These are phyloP conservation scores for Tuber borchii DNA, from an alignment of 495 filamentous ascomycete species.

Conservation along the genomic window DNA sequence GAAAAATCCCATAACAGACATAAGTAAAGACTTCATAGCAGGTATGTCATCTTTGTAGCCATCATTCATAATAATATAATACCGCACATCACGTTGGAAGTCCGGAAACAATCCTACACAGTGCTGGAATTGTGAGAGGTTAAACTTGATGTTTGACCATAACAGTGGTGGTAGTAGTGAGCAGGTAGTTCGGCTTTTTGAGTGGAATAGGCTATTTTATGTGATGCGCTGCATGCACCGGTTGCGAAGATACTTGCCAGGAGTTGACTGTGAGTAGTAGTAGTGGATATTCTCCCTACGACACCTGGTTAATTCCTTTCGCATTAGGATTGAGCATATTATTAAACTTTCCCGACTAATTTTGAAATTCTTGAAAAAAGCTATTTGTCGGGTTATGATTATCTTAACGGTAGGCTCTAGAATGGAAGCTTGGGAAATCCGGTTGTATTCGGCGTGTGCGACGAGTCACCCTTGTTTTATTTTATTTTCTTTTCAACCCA, in stretches of 20 bases:
- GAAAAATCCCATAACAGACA: background rate
- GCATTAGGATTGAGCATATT: background rate
- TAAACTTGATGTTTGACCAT: background rate
- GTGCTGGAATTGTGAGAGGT: background rate
- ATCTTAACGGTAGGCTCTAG: background rate
- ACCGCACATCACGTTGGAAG: too few relatives aligned
- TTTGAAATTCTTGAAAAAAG: background rate
- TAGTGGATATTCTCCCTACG: background rate
- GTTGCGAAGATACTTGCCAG: background rate
- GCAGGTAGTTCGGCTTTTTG: background rate
- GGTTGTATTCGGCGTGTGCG: background rate
- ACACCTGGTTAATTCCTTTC: background rate
- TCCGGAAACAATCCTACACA: too few relatives aligned
- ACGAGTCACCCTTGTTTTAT: background rate
- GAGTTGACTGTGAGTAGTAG: background rate
- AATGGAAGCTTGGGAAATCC: background rate
- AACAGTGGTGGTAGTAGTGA: background rate
- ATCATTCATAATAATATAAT: too few relatives aligned
- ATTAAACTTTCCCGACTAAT: background rate
- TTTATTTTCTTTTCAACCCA: too few relatives aligned
- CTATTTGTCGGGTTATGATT: background rate
- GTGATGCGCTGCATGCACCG: background rate
- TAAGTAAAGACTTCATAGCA: too few relatives aligned
- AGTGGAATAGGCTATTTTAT: background rate
- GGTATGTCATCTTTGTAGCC: too few relatives aligned